phyloP scores from a whole-genome alignment of 768 basidiomycete species.

The Russula olivacea region DNA sequence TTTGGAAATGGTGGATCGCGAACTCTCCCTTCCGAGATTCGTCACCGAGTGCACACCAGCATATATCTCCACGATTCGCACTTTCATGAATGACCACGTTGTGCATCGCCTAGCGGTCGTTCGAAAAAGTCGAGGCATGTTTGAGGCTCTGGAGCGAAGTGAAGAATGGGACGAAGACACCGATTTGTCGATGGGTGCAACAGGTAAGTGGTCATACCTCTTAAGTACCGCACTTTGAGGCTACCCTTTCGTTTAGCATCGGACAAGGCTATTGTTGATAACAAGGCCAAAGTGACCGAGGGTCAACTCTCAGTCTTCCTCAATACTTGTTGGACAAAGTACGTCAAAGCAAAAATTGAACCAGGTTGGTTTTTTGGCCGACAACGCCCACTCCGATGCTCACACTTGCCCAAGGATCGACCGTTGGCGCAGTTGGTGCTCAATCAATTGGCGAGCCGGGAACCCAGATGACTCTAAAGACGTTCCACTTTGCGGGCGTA shows the following conservation, averaged over 20 bases:
- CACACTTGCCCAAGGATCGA: slow-evolving; percentile 59
- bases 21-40: slow-evolving; percentile 54
- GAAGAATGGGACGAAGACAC: slow-evolving; percentile 75
- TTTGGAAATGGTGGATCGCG: slow-evolving; percentile 58
- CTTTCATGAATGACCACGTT: slow-evolving; percentile 65
- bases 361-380: slow-evolving; percentile 50
- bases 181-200: slow-evolving; percentile 70
- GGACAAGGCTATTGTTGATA: slow-evolving; percentile 74
- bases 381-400: background rate
- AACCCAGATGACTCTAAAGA: slow-evolving; percentile 99
- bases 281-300: slow-evolving; percentile 84
- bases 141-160: slow-evolving; percentile 66
- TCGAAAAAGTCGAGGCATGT: slow-evolving; percentile 73
- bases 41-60: slow-evolving; percentile 63
- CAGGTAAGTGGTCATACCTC: slow-evolving; percentile 38
- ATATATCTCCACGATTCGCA: slow-evolving; percentile 61
- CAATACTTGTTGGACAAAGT: slow-evolving; percentile 84
- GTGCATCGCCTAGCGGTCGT: slow-evolving; percentile 59
- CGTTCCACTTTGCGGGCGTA: slow-evolving; percentile 99
- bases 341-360: slow-evolving; percentile 93
- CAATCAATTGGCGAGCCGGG: slow-evolving; percentile 99
- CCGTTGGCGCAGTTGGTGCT: slow-evolving; percentile 96
- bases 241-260: slow-evolving; percentile 40
- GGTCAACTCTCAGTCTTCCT: slow-evolving; percentile 75
- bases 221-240: background rate